Evolutionary conservation across 1,284 basidiomycete species (phyloP).

Genomic region (Irpex rosettiformis): DNA sequence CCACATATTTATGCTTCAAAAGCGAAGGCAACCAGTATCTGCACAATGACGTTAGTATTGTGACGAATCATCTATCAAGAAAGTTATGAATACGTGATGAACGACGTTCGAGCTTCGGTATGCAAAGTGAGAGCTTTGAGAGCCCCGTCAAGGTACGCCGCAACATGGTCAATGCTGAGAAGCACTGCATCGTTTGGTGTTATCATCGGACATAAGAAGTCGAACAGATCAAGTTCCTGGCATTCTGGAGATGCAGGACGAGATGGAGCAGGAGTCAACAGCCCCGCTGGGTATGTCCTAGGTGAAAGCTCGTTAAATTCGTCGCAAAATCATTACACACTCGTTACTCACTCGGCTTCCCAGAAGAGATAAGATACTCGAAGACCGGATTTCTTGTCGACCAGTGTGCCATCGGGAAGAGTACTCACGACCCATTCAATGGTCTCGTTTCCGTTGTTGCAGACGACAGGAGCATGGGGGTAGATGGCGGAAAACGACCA

Average conservation of each 20-base stretch:
- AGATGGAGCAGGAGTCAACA: not conserved
- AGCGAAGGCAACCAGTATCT: slow-evolving; percentile 39
- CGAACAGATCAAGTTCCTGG: not conserved
- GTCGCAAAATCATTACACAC: not conserved
- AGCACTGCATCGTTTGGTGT: no score
- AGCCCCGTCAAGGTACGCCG: not conserved
- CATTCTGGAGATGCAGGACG: not conserved
- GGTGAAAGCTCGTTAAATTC: not conserved
- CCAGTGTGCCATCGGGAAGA: not conserved
- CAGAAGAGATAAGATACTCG: not conserved
- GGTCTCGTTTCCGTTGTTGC: not conserved
- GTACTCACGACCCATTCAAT: not conserved
- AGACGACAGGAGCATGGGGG: not conserved
- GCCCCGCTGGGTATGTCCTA: not conserved
- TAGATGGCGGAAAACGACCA: not conserved
- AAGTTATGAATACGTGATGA: not conserved
- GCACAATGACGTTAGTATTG: no score
- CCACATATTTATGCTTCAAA: slow-evolving; percentile 36
- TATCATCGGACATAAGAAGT: not conserved
- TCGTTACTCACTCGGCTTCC: not conserved
- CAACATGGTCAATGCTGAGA: not conserved
- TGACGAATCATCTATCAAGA: not conserved
- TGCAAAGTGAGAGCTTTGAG: not conserved
- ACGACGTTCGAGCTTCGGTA: not conserved
- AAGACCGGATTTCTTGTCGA: not conserved